Conservation (phyloP, 805 yeast species). For the Kregervanrija fluxuum region DNA sequence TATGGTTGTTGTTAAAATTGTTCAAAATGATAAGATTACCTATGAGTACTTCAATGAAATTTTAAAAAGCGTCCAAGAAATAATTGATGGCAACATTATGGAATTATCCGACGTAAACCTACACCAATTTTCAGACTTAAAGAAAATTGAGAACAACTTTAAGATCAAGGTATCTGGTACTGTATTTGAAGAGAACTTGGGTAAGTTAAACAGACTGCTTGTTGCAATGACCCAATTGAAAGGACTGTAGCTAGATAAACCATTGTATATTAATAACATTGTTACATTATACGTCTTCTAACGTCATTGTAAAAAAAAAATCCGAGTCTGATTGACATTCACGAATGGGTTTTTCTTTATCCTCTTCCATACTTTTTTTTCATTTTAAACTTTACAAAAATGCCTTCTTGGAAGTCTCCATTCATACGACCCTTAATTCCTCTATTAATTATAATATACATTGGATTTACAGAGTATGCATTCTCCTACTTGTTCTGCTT, state of each 20-base stretch:
- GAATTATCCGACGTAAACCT: conserved; percentile 29
- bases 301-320: no score
- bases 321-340: no score
- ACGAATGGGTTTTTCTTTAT: no score
- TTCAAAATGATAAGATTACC: conserved; percentile 1
- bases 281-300: no score
- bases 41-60: conserved; percentile 7
- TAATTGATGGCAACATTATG: conserved; percentile 30
- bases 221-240: conserved; percentile 25
- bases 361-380: no score
- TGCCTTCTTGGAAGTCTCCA: conserved; percentile 72
- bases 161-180: conserved; percentile 15
- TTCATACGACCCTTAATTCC: conserved; percentile 33
- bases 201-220: conserved; percentile 17
- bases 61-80: conserved; percentile 11
- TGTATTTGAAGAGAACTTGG: conserved; percentile 11
- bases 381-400: no score
- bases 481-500: conserved; percentile 24
- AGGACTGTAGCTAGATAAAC: conserved; percentile 11
- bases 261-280: no score
- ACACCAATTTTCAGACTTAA: conserved; percentile 26
- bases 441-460: conserved; percentile 9
- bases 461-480: conserved; percentile 24
- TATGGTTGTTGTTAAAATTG: conserved; percentile 27
- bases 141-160: conserved; percentile 18